A percentile compares a stretch with the other conserved stretches of the same genome.
These are phyloP conservation scores for Theobroma grandiflorum DNA, from an alignment of 441 rosid genomes.

Conservation along the genomic window DNA sequence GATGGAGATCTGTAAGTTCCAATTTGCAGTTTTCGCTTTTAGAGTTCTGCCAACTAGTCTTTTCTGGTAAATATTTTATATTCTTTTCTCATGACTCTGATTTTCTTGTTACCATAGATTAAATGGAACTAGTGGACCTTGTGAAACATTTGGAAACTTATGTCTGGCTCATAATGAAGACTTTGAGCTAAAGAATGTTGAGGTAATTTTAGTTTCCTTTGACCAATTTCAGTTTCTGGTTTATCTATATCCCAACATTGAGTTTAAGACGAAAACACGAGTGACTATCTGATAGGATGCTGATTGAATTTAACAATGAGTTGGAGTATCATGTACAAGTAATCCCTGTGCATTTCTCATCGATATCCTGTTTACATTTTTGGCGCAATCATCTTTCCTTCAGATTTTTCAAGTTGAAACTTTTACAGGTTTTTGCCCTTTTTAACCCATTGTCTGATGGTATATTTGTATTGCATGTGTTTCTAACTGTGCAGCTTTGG, in stretches of 20 bases:
- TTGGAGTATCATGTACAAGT: background rate
- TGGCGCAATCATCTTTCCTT: background rate
- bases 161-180: conserved; percentile 79
- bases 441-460: background rate
- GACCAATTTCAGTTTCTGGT: background rate
- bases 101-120: conserved; percentile 55
- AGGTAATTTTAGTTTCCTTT: conserved; percentile 57
- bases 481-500: conserved; percentile 73
- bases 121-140: conserved; percentile 86
- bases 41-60: background rate
- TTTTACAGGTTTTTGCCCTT: background rate
- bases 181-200: conserved; percentile 81
- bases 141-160: conserved; percentile 82
- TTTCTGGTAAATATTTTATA: background rate
- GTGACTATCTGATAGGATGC: background rate
- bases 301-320: background rate
- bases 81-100: conserved; percentile 1
- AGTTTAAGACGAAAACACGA: background rate
- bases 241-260: background rate
- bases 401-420: background rate
- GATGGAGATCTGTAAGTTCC: conserved; percentile 90
- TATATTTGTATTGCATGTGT: background rate
- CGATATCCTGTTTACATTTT: background rate
- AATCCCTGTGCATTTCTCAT: background rate
- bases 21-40: conserved; percentile 15